phyloP scores from a whole-genome alignment of 2,329 filamentous ascomycete genomes.

The Colletotrichum lini region DNA sequence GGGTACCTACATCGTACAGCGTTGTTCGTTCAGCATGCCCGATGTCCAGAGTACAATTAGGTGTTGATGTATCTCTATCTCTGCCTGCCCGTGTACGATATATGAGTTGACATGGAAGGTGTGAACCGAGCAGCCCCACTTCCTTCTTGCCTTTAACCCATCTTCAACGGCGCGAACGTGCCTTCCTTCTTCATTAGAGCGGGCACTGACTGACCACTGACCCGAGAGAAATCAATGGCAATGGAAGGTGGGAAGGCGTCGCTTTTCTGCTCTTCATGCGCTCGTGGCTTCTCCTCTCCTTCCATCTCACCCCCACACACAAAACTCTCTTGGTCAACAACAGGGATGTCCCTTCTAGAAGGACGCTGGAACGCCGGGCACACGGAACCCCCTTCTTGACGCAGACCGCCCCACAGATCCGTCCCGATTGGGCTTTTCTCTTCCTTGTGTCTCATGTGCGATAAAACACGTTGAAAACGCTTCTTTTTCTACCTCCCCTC shows the following conservation, averaged over 20 bases:
- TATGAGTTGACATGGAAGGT: neutral
- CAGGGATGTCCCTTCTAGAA: conserved; percentile 41
- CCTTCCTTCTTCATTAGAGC: neutral
- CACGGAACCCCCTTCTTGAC: conserved; percentile 32
- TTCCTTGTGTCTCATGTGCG: neutral
- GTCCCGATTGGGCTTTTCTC: conserved; percentile 15
- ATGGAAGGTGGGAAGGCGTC: conserved; percentile 1
- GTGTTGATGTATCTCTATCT: neutral
- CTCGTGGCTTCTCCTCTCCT: conserved; percentile 11
- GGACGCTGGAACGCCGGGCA: conserved; percentile 28
- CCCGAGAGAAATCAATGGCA: neutral
- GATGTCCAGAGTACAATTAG: neutral
- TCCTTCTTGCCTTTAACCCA: neutral
- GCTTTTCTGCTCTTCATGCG: conserved; percentile 18
- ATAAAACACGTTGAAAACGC: conserved; percentile 39
- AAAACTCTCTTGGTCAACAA: neutral
- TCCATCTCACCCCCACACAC: neutral
- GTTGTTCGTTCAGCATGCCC: too few relatives aligned
- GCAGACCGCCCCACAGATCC: conserved; percentile 25
- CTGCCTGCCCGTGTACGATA: too few relatives aligned
- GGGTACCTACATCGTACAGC: too few relatives aligned
- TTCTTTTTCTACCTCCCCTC: neutral
- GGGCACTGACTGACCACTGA: neutral
- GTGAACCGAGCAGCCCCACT: neutral
- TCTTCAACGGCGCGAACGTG: neutral